Conservation (phyloP, 176 grass and related monocot genomes). For the Saccharum spontaneum region DNA sequence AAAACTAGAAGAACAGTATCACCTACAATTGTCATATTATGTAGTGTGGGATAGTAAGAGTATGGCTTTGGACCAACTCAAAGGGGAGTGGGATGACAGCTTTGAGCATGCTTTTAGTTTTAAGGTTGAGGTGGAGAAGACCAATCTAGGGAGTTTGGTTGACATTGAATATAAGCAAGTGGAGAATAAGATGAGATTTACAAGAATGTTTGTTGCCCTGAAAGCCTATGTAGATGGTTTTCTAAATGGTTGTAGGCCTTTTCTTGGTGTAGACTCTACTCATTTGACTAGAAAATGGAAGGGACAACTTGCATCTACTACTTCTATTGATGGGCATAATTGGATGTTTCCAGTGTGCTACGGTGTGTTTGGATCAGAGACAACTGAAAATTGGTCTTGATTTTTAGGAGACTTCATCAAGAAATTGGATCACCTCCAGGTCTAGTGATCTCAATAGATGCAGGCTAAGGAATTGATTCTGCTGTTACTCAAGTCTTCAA, state of each 20-base stretch:
- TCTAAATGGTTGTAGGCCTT: too few species aligned
- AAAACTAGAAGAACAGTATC: neutral
- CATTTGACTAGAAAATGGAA: too few species aligned
- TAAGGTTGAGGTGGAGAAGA: neutral
- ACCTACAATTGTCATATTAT: neutral
- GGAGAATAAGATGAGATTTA: neutral
- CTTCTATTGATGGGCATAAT: too few species aligned
- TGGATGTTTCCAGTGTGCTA: too few species aligned
- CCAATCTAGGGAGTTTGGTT: neutral
- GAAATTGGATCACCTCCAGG: neutral
- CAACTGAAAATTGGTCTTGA: too few species aligned
- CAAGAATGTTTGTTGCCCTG: too few species aligned
- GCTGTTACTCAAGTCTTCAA: neutral
- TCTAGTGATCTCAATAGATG: neutral
- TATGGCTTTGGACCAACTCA: neutral
- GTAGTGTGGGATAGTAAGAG: neutral
- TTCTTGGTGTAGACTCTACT: too few species aligned
- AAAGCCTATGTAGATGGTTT: too few species aligned
- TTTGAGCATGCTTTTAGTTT: neutral
- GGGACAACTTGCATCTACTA: too few species aligned
- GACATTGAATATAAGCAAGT: neutral
- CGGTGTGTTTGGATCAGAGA: too few species aligned
- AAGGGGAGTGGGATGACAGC: neutral
- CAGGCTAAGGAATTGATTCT: neutral
- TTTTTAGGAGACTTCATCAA: neutral